Base-by-base conservation (phyloP, 2,329 filamentous ascomycete genomes). In the Whalleya microplaca region DNA sequence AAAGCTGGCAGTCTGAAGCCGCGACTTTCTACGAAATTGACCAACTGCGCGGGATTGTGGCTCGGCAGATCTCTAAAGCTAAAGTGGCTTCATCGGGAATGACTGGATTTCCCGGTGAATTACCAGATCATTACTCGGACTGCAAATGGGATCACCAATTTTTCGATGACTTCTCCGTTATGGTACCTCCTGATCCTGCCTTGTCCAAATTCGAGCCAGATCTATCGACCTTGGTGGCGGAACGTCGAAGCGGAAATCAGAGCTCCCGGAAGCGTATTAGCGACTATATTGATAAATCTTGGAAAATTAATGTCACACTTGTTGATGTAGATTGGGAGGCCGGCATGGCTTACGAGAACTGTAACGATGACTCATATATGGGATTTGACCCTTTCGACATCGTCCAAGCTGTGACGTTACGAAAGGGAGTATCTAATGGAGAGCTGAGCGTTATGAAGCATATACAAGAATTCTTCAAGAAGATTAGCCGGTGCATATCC, bases 261-360 rank as follows among this genome's bases (percentile, higher is more conserved):
- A 21, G 21, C 6, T 41, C 45, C 10, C n/a, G 2, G n/a, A 19
- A 55, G 23, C 41, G 19, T 9, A 47, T 64, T 20, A 20, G 19
- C 9, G 6, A 45, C 16, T 45, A 65, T 47, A 27, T 63, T 14
- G 23, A 64, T 32, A 46, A 42, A 12, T 40, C 59, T 37, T 64
- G 60, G 60, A 61, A 53, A 21, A 46, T 58, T 12, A 63, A 64
- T 18, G 40, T 44, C 20, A 64, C 62, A n/a, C 37, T 64, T 3
- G 46, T 61, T 48, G 60, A 64, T 40, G 23, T 40, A 5, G 51
- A 56, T 2, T 58, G 48, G 53, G 47, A 54, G 41, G 53, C 51
- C n/a, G 48, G 44, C 14, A 53, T 21, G 45, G 37, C 1, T 3
- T 21, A 20, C 23, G 10, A 37, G 6, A 6, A 14, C 32, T 12